phyloP scores from a whole-genome alignment of 106 monocot genomes.

The Dactylorhiza incarnata region DNA sequence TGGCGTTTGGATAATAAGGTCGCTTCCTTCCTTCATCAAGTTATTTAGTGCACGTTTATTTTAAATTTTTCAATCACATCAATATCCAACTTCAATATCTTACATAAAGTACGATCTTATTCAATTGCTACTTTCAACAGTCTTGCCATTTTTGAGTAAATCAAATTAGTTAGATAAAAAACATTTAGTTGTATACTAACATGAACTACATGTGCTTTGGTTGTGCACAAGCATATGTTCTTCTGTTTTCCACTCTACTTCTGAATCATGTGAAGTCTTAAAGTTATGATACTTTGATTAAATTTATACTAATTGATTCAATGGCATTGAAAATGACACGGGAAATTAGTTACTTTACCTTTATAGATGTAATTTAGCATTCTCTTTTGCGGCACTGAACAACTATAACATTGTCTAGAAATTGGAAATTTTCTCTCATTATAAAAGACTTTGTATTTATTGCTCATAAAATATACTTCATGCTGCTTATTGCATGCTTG shows the following conservation, averaged over 20 bases:
- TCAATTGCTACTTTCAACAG: not conserved
- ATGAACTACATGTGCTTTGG: not conserved
- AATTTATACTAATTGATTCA: not conserved
- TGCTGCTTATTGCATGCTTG: too few relatives aligned
- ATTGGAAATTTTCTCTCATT: too few relatives aligned
- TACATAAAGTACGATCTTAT: not conserved
- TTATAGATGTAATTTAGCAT: not conserved
- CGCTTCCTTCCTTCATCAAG: slow-evolving; percentile 30
- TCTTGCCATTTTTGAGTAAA: not conserved
- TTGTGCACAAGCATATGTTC: not conserved
- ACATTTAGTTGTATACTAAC: not conserved
- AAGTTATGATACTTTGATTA: not conserved
- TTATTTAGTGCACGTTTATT: not conserved
- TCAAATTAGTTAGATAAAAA: slow-evolving; percentile 1
- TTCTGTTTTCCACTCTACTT: not conserved
- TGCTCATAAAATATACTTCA: too few relatives aligned
- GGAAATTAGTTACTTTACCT: not conserved
- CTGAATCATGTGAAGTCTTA: not conserved
- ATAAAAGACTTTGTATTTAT: too few relatives aligned
- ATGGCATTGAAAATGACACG: not conserved
- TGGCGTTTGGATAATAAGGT: slow-evolving; percentile 73
- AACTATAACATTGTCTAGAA: not conserved
- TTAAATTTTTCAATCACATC: not conserved
- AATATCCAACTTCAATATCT: not conserved
- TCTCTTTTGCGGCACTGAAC: not conserved